These are phyloP conservation scores for Pelargonium australe DNA, from an alignment of 441 rosid species.

Conservation along the genomic window DNA sequence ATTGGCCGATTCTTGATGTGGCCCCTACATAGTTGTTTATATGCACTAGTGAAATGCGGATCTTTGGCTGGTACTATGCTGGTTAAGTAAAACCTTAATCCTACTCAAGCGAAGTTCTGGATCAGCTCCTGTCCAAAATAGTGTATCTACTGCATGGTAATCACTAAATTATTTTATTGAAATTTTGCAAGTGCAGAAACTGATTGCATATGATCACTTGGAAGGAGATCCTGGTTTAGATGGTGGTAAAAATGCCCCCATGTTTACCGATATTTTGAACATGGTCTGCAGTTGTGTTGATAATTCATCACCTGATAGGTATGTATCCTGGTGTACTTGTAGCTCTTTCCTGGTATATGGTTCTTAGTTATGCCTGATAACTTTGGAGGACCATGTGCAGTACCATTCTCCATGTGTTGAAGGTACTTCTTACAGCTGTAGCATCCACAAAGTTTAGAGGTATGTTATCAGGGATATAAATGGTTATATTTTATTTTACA, in stretches of 20 bases:
- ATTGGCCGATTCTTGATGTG: not conserved
- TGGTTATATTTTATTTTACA: constrained; percentile 7
- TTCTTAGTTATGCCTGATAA: constrained; percentile 20
- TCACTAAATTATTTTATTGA: constrained; percentile 22
- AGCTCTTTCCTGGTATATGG: constrained; percentile 14
- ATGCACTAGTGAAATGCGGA: not conserved
- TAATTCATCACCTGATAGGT: constrained; percentile 98
- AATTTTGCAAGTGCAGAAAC: constrained; percentile 57
- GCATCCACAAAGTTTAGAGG: constrained; percentile 95
- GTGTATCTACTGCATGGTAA: not conserved
- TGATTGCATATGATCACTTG: constrained; percentile 93
- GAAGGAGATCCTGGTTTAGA: constrained; percentile 99
- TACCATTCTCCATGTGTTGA: constrained; percentile 85
- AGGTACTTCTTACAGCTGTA: constrained; percentile 95
- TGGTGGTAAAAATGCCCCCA: constrained; percentile 72
- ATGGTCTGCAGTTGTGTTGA: constrained; percentile 91
- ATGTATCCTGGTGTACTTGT: constrained; percentile 18
- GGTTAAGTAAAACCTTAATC: not conserved
- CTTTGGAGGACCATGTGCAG: constrained; percentile 46
- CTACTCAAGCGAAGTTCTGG: not conserved
- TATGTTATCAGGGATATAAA: constrained; percentile 26
- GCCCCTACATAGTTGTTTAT: not conserved
- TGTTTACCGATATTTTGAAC: constrained; percentile 86
- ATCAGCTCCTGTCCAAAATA: not conserved
- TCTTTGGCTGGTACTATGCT: not conserved